A percentile compares a stretch with the other conserved stretches of the same genome.
Evolutionary conservation across 768 basidiomycete genomes (phyloP).

Genomic region (Auricularia heimuer): DNA sequence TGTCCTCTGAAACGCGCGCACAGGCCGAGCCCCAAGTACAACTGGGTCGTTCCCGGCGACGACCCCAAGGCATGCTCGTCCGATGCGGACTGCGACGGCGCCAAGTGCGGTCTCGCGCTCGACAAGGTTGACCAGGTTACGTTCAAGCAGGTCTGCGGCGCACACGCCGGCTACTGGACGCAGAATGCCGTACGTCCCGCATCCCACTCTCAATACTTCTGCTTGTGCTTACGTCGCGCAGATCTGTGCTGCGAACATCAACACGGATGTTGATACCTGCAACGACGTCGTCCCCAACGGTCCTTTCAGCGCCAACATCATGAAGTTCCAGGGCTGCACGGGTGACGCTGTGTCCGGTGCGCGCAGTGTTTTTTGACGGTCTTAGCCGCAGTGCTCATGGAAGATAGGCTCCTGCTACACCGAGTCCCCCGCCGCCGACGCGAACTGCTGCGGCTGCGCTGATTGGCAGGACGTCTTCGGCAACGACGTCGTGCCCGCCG

Average conservation of each 20-base stretch:
- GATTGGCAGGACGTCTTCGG: slow-evolving; percentile 8
- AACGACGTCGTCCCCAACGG: slow-evolving; percentile 5
- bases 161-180: slow-evolving; percentile 8
- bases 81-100: slow-evolving; percentile 5
- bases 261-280: slow-evolving; percentile 3
- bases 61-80: slow-evolving; percentile 2
- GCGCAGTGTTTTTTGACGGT: too few relatives aligned
- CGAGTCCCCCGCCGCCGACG: slow-evolving; percentile 1
- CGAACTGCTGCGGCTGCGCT: slow-evolving; percentile 8
- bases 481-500: not conserved
- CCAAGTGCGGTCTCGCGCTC: slow-evolving; percentile 6
- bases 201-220: not conserved
- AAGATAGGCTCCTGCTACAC: slow-evolving; percentile 6
- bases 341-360: not conserved
- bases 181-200: slow-evolving; percentile 2
- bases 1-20: not conserved
- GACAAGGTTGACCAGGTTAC: slow-evolving; percentile 1
- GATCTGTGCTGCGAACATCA: slow-evolving; percentile 5
- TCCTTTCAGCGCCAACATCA: slow-evolving; percentile 5
- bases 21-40: slow-evolving; percentile 3
- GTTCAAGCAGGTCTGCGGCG: slow-evolving; percentile 6
- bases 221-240: not conserved
- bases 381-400: too few relatives aligned
- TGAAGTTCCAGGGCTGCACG: slow-evolving; percentile 7
- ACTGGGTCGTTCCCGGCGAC: slow-evolving; percentile 6